phyloP scores from a whole-genome alignment of 352 stramenopile genomes.

The Globisporangium cystogenes region DNA sequence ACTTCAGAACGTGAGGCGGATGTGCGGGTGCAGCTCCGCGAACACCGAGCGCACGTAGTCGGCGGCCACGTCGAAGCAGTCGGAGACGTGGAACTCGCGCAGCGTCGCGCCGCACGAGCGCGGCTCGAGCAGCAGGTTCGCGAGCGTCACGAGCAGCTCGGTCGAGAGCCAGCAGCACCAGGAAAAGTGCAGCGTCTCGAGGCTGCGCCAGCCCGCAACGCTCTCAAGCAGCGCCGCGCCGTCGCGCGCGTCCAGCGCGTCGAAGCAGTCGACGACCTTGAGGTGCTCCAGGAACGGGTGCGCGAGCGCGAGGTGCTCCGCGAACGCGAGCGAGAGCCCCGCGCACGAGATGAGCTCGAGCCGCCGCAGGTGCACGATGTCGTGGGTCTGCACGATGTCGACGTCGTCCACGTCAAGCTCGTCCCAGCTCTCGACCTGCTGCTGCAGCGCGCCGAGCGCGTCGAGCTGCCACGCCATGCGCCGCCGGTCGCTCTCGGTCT shows the following conservation, averaged over 20 bases:
- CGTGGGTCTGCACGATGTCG: slow-evolving; percentile 51
- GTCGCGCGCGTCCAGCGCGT: slow-evolving; percentile 32
- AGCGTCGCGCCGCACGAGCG: slow-evolving; percentile 26
- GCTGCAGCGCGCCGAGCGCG: slow-evolving; percentile 16
- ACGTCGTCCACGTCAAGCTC: slow-evolving; percentile 67
- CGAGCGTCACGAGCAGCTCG: slow-evolving; percentile 64
- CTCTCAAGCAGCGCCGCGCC: slow-evolving; percentile 41
- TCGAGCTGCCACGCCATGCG: slow-evolving; percentile 41
- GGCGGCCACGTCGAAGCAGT: slow-evolving; percentile 76
- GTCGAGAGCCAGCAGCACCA: slow-evolving; percentile 82
- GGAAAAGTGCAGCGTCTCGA: slow-evolving; percentile 68
- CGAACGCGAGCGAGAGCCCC: slow-evolving; percentile 45
- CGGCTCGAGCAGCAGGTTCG: slow-evolving; percentile 60
- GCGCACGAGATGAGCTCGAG: slow-evolving; percentile 70
- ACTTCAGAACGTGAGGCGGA: slow-evolving; percentile 35
- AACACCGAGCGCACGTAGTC: slow-evolving; percentile 68
- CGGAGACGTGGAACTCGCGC: slow-evolving; percentile 43
- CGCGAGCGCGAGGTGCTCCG: slow-evolving; percentile 25
- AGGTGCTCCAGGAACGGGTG: slow-evolving; percentile 56
- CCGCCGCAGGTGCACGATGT: slow-evolving; percentile 42
- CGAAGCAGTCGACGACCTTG: slow-evolving; percentile 70
- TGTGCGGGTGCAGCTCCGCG: slow-evolving; percentile 39
- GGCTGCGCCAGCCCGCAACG: slow-evolving; percentile 38
- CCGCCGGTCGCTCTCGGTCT: slow-evolving; percentile 22
- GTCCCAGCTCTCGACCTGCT: slow-evolving; percentile 63